Conservation (phyloP, 148 eudicot species). For the Polygonum aviculare region DNA sequence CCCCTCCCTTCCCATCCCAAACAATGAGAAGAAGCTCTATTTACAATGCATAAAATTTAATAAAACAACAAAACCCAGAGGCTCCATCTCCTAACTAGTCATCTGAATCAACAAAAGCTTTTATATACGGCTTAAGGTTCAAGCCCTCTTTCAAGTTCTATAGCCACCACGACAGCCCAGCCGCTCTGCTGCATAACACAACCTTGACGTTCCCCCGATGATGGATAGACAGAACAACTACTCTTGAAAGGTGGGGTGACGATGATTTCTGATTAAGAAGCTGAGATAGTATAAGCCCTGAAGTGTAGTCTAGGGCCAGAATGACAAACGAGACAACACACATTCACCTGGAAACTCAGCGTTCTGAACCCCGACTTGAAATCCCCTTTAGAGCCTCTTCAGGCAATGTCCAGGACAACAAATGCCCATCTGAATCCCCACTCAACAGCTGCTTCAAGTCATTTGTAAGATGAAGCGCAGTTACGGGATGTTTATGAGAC, state of each 20-base stretch:
- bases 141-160: not conserved
- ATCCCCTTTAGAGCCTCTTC: constrained; percentile 66
- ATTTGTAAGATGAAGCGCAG: constrained; percentile 65
- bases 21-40: constrained; percentile 10
- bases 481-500: constrained; percentile 77
- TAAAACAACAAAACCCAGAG: constrained; percentile 11
- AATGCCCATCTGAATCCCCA: constrained; percentile 79
- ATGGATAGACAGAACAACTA: not conserved
- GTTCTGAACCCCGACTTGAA: constrained; percentile 43
- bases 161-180: constrained; percentile 12
- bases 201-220: not conserved
- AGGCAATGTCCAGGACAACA: constrained; percentile 86
- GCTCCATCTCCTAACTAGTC: not conserved
- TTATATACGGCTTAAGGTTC: not conserved
- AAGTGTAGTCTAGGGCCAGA: constrained; percentile 6
- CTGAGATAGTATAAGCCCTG: constrained; percentile 14
- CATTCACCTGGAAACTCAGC: not conserved
- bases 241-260: not conserved
- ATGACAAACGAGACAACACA: not conserved
- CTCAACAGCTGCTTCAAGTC: constrained; percentile 83
- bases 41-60: constrained; percentile 8
- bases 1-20: constrained; percentile 24
- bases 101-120: not conserved
- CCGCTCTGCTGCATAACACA: not conserved
- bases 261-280: not conserved